phyloP scores from a whole-genome alignment of 192 early-diverging fungal species.

The Podochytrium sp. region DNA sequence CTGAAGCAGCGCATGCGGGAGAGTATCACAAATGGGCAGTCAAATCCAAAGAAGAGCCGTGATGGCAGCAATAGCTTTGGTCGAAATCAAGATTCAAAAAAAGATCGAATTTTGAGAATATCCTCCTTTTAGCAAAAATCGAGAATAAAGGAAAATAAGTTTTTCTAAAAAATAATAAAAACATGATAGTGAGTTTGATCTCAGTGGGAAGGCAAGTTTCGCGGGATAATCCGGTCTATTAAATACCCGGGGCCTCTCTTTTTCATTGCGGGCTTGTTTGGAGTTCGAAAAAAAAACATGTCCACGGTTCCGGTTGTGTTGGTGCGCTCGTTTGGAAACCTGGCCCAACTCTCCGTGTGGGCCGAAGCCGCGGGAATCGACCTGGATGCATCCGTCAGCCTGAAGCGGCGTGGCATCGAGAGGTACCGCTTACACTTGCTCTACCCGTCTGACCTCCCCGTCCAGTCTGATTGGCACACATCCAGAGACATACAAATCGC shows the following conservation, averaged over 20 bases:
- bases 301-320: neutral
- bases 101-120: too few species aligned
- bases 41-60: neutral
- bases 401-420: neutral
- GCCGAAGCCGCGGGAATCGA: neutral
- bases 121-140: too few species aligned
- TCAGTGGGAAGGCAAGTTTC: too few species aligned
- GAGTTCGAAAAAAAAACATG: too few species aligned
- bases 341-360: neutral
- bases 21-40: neutral
- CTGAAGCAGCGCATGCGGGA: neutral
- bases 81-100: too few species aligned
- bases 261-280: too few species aligned
- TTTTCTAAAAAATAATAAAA: too few species aligned
- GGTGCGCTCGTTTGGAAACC: neutral
- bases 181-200: too few species aligned
- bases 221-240: too few species aligned
- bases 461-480: neutral
- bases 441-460: neutral
- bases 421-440: neutral
- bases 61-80: neutral
- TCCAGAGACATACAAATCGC: slow-evolving; percentile 4
- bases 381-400: neutral
- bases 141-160: too few species aligned
- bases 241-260: too few species aligned